Percentiles rank a stretch among this genome's conserved stretches.
These are phyloP conservation scores for Stephania japonica DNA, from an alignment of 164 flowering plant genomes.

Conservation along the genomic window DNA sequence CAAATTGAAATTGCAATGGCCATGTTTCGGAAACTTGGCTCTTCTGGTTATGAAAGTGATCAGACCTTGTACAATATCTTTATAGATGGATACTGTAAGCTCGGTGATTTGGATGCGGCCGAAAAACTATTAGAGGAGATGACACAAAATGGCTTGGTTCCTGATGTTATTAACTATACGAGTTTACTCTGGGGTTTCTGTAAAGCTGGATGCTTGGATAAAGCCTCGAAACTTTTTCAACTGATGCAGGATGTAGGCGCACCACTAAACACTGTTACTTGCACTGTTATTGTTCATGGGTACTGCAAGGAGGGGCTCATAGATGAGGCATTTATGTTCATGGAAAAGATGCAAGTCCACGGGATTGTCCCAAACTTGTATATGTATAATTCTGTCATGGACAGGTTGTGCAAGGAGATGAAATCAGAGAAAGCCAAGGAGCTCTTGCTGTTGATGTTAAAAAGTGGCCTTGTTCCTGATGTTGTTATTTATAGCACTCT, in stretches of 20 bases:
- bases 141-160: conserved; percentile 32
- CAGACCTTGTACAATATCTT: conserved; percentile 29
- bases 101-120: conserved; percentile 38
- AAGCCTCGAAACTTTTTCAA: conserved; percentile 29
- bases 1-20: conserved; percentile 27
- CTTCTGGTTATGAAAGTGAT: conserved; percentile 36
- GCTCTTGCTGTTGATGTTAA: conserved; percentile 44
- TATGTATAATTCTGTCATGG: conserved; percentile 37
- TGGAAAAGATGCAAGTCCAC: conserved; percentile 32
- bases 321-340: conserved; percentile 36
- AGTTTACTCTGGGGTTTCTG: conserved; percentile 35
- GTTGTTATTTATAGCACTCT: conserved; percentile 36
- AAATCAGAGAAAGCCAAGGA: conserved; percentile 33
- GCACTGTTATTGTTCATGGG: conserved; percentile 33
- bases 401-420: conserved; percentile 33
- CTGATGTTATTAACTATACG: conserved; percentile 26
- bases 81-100: conserved; percentile 37
- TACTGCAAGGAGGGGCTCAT: conserved; percentile 41
- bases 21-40: conserved; percentile 25
- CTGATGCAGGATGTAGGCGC: conserved; percentile 32
- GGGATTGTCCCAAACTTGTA: conserved; percentile 34
- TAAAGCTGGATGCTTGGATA: conserved; percentile 27
- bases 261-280: conserved; percentile 25
- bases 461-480: conserved; percentile 38
- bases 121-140: conserved; percentile 33